Conservation (phyloP, 192 early-diverging fungal species). For the Entomortierella parvispora region DNA sequence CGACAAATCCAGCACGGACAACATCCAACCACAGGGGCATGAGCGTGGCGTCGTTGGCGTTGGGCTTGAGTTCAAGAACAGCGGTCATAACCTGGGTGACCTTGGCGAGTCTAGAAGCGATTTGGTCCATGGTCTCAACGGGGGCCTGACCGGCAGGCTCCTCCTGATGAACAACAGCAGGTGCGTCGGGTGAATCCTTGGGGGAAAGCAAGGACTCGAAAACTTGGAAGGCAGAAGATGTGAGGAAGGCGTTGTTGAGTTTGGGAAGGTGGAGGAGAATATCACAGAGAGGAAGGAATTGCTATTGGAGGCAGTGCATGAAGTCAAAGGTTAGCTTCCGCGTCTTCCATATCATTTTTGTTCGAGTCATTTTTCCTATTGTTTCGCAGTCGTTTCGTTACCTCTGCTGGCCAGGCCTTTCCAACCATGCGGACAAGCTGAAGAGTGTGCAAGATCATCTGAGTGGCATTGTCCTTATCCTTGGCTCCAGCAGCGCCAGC, state of each 20-base stretch:
- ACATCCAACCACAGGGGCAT: slow-evolving; percentile 88
- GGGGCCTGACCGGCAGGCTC: slow-evolving; percentile 18
- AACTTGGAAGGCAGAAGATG: slow-evolving; percentile 81
- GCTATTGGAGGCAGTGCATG: slow-evolving; percentile 30
- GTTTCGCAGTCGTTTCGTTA: background rate
- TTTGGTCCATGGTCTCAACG: slow-evolving; percentile 36
- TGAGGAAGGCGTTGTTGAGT: slow-evolving; percentile 81
- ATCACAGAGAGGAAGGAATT: slow-evolving; percentile 72
- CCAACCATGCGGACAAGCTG: slow-evolving; percentile 50
- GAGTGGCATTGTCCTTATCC: slow-evolving; percentile 48
- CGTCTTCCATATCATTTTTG: too few species aligned
- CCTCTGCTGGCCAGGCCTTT: slow-evolving; percentile 52
- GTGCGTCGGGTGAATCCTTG: slow-evolving; percentile 37
- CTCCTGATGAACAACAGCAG: slow-evolving; percentile 30
- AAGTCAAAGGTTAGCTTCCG: background rate
- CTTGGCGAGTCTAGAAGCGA: slow-evolving; percentile 60
- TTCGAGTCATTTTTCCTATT: background rate
- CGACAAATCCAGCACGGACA: slow-evolving; percentile 75
- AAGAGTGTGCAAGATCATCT: slow-evolving; percentile 50
- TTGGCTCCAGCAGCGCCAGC: slow-evolving; percentile 46
- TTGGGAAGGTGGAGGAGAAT: slow-evolving; percentile 81
- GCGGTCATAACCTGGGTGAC: slow-evolving; percentile 62
- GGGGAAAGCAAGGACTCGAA: slow-evolving; percentile 69
- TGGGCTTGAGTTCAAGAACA: slow-evolving; percentile 84
- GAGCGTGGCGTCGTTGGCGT: slow-evolving; percentile 81